Conservation (phyloP, 2,329 filamentous ascomycete genomes). For the Penicillium sp. region DNA sequence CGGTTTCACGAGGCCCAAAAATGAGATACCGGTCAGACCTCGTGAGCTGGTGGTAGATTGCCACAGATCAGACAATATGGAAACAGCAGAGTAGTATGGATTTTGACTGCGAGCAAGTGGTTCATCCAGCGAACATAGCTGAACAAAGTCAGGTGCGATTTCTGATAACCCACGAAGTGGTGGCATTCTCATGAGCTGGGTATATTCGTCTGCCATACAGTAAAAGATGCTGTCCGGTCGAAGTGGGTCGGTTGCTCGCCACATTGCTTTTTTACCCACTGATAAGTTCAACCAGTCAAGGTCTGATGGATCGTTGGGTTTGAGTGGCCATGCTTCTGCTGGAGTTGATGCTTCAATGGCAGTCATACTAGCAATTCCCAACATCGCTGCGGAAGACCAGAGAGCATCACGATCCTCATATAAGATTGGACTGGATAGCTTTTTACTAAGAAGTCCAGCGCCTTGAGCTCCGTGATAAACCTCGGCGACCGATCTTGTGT, state of each 20-base stretch:
- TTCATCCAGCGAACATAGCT: constrained; percentile 5
- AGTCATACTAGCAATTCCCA: constrained; percentile 14
- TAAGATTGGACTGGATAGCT: constrained; percentile 10
- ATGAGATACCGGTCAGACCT: constrained; percentile 5
- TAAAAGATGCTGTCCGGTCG: constrained; percentile 49
- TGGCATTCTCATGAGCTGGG: background rate
- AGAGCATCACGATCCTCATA: constrained; percentile 18
- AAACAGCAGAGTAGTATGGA: constrained; percentile 15
- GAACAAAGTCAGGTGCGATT: constrained; percentile 8
- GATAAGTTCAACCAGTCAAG: constrained; percentile 59
- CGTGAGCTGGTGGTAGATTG: background rate
- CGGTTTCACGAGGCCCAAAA: constrained; percentile 9
- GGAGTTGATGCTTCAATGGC: constrained; percentile 27
- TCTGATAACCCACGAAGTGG: background rate
- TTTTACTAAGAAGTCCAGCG: constrained; percentile 10
- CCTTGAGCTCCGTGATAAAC: constrained; percentile 11
- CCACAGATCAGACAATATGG: constrained; percentile 4
- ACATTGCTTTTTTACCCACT: constrained; percentile 56
- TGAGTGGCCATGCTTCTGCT: constrained; percentile 57
- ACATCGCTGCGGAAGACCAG: constrained; percentile 18
- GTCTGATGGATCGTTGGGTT: constrained; percentile 42
- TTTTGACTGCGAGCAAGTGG: background rate
- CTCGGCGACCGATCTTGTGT: constrained; percentile 7
- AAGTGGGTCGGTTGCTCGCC: constrained; percentile 49
- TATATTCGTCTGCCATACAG: constrained; percentile 26